Evolutionary conservation across 352 stramenopile genomes (phyloP).

Genomic region (Pythium phragmiticola): DNA sequence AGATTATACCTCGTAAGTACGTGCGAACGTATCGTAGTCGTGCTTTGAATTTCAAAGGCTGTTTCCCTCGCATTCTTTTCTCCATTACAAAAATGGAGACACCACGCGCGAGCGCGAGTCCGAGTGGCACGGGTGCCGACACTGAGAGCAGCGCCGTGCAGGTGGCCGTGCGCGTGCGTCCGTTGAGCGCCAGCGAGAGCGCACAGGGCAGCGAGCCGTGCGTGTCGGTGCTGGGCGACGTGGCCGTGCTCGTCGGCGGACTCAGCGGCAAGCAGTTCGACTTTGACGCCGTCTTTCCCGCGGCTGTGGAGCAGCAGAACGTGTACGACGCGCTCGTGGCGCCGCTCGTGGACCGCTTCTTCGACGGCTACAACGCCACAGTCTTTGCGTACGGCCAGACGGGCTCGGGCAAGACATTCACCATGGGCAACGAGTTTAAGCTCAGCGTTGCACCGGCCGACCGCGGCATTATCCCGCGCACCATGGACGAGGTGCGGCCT

Average conservation of each 20-base stretch:
- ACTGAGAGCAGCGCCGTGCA: slow-evolving; percentile 37
- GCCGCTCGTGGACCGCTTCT: slow-evolving; percentile 80
- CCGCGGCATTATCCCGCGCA: slow-evolving; percentile 78
- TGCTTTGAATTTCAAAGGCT: slow-evolving; percentile 22
- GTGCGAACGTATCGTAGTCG: slow-evolving; percentile 4
- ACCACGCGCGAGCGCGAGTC: background rate
- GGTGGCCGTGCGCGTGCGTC: slow-evolving; percentile 53
- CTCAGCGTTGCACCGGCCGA: slow-evolving; percentile 30
- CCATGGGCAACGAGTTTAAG: slow-evolving; percentile 90
- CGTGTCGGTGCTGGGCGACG: slow-evolving; percentile 23
- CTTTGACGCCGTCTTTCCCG: slow-evolving; percentile 79
- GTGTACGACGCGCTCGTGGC: slow-evolving; percentile 59
- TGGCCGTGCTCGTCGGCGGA: slow-evolving; percentile 34
- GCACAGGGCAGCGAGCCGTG: slow-evolving; percentile 42
- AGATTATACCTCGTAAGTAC: slow-evolving; percentile 3
- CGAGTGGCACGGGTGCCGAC: background rate
- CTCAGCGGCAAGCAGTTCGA: slow-evolving; percentile 51
- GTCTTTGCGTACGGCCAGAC: slow-evolving; percentile 96
- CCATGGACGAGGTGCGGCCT: slow-evolving; percentile 59
- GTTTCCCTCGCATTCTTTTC: background rate
- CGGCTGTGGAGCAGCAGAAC: slow-evolving; percentile 32
- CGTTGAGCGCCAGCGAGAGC: slow-evolving; percentile 40
- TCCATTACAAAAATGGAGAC: slow-evolving; percentile 15
- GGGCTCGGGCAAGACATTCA: slow-evolving; percentile 89
- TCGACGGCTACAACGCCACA: slow-evolving; percentile 94